These are phyloP conservation scores for Phytophthora litchii DNA, from an alignment of 352 stramenopile genomes.

Conservation along the genomic window DNA sequence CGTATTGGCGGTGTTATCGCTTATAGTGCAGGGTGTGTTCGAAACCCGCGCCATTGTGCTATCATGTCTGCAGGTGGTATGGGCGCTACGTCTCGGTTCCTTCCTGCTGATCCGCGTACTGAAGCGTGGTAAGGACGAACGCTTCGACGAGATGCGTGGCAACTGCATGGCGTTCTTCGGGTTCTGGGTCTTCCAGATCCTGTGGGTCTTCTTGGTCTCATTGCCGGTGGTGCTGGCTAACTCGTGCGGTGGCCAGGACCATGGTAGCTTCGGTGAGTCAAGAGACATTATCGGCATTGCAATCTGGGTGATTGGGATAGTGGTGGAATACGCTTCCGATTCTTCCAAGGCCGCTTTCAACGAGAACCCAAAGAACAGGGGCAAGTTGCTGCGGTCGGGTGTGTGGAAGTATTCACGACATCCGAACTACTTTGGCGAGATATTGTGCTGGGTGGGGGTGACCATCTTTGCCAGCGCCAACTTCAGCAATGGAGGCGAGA, in stretches of 20 bases:
- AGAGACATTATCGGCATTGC: constrained; percentile 49
- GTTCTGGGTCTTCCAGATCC: constrained; percentile 84
- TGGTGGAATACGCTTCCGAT: constrained; percentile 66
- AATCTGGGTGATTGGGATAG: constrained; percentile 63
- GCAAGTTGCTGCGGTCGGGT: constrained; percentile 59
- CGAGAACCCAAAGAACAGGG: constrained; percentile 47
- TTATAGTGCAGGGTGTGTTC: constrained; percentile 52
- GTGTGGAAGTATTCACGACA: constrained; percentile 91
- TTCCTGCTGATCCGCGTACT: constrained; percentile 75
- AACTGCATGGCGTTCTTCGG: constrained; percentile 70
- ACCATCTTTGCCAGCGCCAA: constrained; percentile 49
- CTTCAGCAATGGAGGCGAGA: constrained; percentile 38
- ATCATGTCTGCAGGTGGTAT: constrained; percentile 51
- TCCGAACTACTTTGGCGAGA: constrained; percentile 94
- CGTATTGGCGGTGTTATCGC: constrained; percentile 51
- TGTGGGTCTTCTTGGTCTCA: constrained; percentile 82
- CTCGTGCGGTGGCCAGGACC: constrained; percentile 34
- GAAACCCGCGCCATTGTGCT: constrained; percentile 55
- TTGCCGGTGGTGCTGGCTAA: constrained; percentile 72
- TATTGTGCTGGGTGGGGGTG: constrained; percentile 87
- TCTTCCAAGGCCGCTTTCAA: constrained; percentile 68
- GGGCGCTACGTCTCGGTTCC: constrained; percentile 67
- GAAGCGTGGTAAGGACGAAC: constrained; percentile 70
- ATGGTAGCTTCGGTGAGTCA: constrained; percentile 40
- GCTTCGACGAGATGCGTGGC: constrained; percentile 79